phyloP scores from a whole-genome alignment of 305 asterid species.

The Lippia alba region DNA sequence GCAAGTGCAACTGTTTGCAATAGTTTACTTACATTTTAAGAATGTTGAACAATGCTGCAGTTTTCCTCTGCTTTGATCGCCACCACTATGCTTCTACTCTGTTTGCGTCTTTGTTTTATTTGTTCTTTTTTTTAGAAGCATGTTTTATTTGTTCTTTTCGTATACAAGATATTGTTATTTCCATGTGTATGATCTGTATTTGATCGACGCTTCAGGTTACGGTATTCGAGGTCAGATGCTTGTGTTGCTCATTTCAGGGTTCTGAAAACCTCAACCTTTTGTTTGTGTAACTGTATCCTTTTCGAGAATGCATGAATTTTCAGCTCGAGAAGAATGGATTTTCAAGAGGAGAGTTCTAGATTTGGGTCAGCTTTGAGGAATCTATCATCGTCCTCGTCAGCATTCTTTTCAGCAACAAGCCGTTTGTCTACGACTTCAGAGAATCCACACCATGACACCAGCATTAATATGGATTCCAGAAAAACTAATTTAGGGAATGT shows the following conservation, averaged over 20 bases:
- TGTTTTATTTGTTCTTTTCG: background rate
- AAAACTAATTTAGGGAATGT: constrained; percentile 38
- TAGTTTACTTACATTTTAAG: background rate
- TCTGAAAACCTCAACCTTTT: constrained; percentile 21
- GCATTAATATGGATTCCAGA: constrained; percentile 43
- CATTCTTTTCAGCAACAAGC: constrained; percentile 71
- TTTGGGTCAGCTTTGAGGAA: constrained; percentile 56
- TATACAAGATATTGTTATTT: background rate
- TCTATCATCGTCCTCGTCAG: constrained; percentile 63
- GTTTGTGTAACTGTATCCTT: constrained; percentile 29
- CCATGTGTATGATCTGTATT: constrained; percentile 24
- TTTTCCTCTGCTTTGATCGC: constrained; percentile 12
- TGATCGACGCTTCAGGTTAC: constrained; percentile 21
- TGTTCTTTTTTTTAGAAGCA: background rate
- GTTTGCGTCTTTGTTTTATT: constrained; percentile 3
- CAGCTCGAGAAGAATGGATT: constrained; percentile 57
- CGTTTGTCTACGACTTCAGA: constrained; percentile 45
- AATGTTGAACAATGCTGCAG: constrained; percentile 18
- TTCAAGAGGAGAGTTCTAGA: constrained; percentile 63
- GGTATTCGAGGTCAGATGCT: constrained; percentile 9
- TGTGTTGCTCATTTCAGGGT: constrained; percentile 18
- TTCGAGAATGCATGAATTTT: constrained; percentile 39
- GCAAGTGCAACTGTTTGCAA: constrained; percentile 19
- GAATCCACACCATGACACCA: constrained; percentile 40
- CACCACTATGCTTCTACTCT: background rate